Base-by-base conservation (phyloP, 176 grass and related monocot species). In the Zoysia japonica region DNA sequence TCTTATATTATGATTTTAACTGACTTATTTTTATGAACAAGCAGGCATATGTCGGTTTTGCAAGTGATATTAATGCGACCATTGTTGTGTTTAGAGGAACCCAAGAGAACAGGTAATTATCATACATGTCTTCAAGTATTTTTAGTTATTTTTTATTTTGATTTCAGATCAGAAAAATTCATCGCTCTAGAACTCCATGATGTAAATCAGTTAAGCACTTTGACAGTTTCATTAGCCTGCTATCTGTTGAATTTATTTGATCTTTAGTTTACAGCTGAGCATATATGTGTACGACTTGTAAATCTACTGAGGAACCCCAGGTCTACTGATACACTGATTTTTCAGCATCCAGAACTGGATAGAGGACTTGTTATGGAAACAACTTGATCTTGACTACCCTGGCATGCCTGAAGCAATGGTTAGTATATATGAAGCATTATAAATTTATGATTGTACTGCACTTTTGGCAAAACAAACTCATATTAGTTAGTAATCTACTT, bases 11-110 rank as follows among this genome's bases (percentile, higher is more conserved):
- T 86, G 49, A 47, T 35, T 12, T 82, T 57, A 74, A 11, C 46
- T 84, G 28, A 75, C 2, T 0, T 42, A 16, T 71, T 65, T 66
- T 47, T 10, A 15, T 84, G 61, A 67, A 55, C 45, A 63, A 52
- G 47, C 90, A 99, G 96, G 96, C 96, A 72, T 99, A 91, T 80
- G 88, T 99, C 35, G 96, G 96, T 86, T 86, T 95, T 89, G 90
- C 90, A 2, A 84, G 88, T 82, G 86, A 95, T 84, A 85, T 94
- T 53, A 95, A 95, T 65, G 88, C 88, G 73, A 72, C 86, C 5
- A 35, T 99, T 46, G 84, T 95, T 89, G 92, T 93, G 61, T 95
- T 99, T 46, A 91, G 96, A 95, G 96, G 96, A 84, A 99, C 96
- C 69, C 92, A 91, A 85, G 92, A 95, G 55, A 91, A 88, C 78